phyloP scores from a whole-genome alignment of 2,329 filamentous ascomycete genomes.

The Xylariales sp. region DNA sequence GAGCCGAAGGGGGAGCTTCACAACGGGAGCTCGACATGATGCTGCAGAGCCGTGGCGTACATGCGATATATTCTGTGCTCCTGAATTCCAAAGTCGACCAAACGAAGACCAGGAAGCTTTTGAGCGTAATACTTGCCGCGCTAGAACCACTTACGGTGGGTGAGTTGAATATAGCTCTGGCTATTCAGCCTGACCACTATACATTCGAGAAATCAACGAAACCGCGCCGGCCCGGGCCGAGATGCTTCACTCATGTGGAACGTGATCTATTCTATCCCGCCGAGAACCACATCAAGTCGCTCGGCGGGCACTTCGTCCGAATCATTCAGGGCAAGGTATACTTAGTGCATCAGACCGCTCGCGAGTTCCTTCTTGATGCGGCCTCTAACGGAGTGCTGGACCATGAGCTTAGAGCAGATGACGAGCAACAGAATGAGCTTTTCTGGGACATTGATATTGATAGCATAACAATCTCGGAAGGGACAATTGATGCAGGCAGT shows the following conservation, averaged over 20 bases:
- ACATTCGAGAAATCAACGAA: neutral
- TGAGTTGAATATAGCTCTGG: conserved; percentile 16
- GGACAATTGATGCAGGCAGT: too few species aligned
- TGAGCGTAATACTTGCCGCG: conserved; percentile 14
- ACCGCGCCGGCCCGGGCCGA: neutral
- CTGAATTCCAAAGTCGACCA: conserved; percentile 11
- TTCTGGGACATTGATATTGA: too few species aligned
- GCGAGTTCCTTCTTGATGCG: conserved; percentile 16
- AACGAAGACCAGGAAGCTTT: conserved; percentile 12
- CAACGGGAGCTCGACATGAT: conserved; percentile 13
- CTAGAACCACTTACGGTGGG: conserved; percentile 13
- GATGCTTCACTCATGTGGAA: conserved; percentile 12
- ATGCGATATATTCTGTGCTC: conserved; percentile 13
- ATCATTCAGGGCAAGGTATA: conserved; percentile 16
- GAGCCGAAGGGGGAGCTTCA: conserved; percentile 11
- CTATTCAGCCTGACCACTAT: conserved; percentile 7
- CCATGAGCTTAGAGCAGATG: too few species aligned
- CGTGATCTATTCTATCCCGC: conserved; percentile 15
- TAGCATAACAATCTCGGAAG: too few species aligned
- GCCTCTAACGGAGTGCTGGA: neutral
- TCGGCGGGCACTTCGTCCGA: conserved; percentile 15
- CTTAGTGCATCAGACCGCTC: conserved; percentile 19
- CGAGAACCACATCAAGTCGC: conserved; percentile 14
- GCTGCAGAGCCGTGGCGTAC: conserved; percentile 12
- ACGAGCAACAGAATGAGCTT: too few species aligned